phyloP scores from a whole-genome alignment of 257 asterid species.

The Solanum bulbocastanum region DNA sequence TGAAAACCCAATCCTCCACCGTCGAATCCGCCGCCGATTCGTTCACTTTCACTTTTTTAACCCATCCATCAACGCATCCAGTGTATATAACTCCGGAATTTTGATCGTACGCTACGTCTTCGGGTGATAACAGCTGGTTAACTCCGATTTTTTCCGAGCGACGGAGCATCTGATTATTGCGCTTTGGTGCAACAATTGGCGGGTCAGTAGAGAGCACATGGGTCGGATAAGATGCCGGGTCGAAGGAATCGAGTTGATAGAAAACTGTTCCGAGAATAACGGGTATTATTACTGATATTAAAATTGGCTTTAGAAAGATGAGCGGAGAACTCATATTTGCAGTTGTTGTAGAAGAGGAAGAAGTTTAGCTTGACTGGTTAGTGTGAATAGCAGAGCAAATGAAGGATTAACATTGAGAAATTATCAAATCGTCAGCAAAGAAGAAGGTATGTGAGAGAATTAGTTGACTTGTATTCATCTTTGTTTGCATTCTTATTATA shows the following conservation, averaged over 20 bases:
- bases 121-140: conserved; percentile 48
- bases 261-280: conserved; percentile 32
- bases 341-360: not conserved
- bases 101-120: conserved; percentile 63
- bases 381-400: not conserved
- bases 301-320: not conserved
- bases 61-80: conserved; percentile 79
- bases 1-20: conserved; percentile 72
- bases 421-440: not conserved
- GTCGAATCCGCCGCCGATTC: conserved; percentile 36
- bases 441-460: not conserved
- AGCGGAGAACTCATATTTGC: not conserved
- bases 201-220: conserved; percentile 18
- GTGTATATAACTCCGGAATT: conserved; percentile 51
- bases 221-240: conserved; percentile 47
- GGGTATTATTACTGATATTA: conserved; percentile 6
- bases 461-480: not conserved
- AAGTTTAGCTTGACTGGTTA: not conserved
- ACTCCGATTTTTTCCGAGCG: conserved; percentile 63
- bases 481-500: not conserved
- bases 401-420: not conserved
- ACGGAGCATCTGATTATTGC: conserved; percentile 35
- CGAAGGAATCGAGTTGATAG: conserved; percentile 57
- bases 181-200: conserved; percentile 17
- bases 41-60: conserved; percentile 34